Evolutionary conservation across 768 basidiomycete genomes (phyloP).

Genomic region (Suillus subluteus): DNA sequence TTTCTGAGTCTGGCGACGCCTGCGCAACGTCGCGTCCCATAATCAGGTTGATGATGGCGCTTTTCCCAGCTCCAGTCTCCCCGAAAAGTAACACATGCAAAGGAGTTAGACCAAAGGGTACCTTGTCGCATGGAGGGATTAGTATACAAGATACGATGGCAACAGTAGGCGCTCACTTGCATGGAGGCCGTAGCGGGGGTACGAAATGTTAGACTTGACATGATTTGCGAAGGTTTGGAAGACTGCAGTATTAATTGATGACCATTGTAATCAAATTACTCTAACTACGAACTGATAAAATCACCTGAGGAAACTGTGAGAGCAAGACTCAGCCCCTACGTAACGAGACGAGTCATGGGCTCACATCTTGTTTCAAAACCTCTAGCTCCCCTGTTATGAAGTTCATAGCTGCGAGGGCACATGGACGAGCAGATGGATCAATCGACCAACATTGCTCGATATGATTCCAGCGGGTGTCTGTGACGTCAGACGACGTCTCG

Average conservation of each 20-base stretch:
- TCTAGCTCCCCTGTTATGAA: neutral
- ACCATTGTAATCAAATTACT: too few species aligned
- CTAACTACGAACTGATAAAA: too few species aligned
- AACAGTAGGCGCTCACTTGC: too few species aligned
- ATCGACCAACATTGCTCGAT: constrained; percentile 1
- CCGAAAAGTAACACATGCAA: neutral
- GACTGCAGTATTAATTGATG: too few species aligned
- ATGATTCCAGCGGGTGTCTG: neutral
- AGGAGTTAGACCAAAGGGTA: too few species aligned
- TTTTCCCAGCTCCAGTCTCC: neutral
- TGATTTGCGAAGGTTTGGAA: too few species aligned
- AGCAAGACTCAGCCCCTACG: too few species aligned
- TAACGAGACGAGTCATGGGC: neutral
- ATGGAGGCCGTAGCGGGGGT: too few species aligned
- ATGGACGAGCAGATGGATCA: neutral
- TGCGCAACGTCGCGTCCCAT: constrained; percentile 30
- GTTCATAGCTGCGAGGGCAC: neutral
- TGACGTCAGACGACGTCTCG: neutral
- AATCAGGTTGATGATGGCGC: constrained; percentile 14
- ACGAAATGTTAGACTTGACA: too few species aligned
- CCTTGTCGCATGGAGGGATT: too few species aligned
- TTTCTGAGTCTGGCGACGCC: constrained; percentile 33
- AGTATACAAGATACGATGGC: too few species aligned
- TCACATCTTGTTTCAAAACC: neutral
- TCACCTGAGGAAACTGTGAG: too few species aligned